Percentiles rank a stretch among this genome's conserved stretches.
These are phyloP conservation scores for Filobasidium wieringae DNA, from an alignment of 768 basidiomycete genomes.

Conservation along the genomic window DNA sequence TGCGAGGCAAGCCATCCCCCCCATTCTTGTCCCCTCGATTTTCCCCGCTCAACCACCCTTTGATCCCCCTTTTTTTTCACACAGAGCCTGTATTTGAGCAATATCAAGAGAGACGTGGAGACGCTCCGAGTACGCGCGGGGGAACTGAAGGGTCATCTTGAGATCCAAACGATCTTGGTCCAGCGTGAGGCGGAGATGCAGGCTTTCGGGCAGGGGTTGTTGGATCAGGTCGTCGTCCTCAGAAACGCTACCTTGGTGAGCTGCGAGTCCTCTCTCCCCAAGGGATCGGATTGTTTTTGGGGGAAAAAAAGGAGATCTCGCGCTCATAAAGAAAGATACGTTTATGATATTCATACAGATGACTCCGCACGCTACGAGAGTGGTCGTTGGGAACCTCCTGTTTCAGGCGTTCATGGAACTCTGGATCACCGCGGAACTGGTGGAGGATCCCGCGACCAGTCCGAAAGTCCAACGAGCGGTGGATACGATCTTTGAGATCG, in stretches of 20 bases:
- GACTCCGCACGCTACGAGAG: not conserved
- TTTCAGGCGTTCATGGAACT: constrained; percentile 8
- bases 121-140: not conserved
- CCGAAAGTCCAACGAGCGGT: not conserved
- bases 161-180: not conserved
- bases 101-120: constrained; percentile 9
- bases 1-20: not conserved
- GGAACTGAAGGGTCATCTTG: not conserved
- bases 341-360: too few species aligned
- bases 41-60: not conserved
- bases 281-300: too few species aligned
- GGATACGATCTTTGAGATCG: constrained; percentile 6
- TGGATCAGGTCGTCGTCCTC: not conserved
- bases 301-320: too few species aligned
- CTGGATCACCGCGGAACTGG: constrained; percentile 7
- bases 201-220: not conserved
- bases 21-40: not conserved
- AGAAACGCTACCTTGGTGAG: constrained; percentile 10
- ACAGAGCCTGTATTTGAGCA: constrained; percentile 2
- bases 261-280: not conserved
- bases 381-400: constrained; percentile 4
- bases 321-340: too few species aligned
- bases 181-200: not conserved
- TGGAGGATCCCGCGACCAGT: not conserved
- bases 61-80: not conserved